Evolutionary conservation across 2,329 filamentous ascomycete genomes (phyloP), one percentile per base, ranked within the genome.

Genomic region (Aspergillus udagawae): DNA sequence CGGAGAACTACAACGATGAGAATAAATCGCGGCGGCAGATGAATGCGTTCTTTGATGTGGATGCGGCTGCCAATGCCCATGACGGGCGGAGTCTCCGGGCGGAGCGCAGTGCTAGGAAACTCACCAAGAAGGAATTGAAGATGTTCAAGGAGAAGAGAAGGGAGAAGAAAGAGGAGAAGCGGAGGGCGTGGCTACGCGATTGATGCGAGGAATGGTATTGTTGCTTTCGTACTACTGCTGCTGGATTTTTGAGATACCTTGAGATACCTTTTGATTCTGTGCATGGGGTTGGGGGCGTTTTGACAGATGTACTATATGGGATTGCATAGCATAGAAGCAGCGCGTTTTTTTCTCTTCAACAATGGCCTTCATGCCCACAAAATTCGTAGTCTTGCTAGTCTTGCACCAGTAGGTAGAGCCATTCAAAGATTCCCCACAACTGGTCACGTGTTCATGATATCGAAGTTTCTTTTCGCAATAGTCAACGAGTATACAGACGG

Each of bases 41-140:
- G 89, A 90, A 90, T 70, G 90, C 92, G 44, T 97, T 88, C 76
- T 99, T 97, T 73, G 93, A 99, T 71, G 92, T 97, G 47, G 92
- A 97, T 73, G 90, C 92, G 4, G 92, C 92, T 3, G 93, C 92
- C 4, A 97, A 96, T 70, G 85, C 85, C 57, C 92, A 99, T 69
- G 88, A 96, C 66, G 94, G 94, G 1, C 85, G 88, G 57, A 97
- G 92, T 70, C 79, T 99, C 57, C 95, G 93, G 76, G 94, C 92
- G 1, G 94, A 99, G 79, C 83, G 94, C 55, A 87, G 89, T 57
- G 86, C 87, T 54, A 92, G 94, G 83, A 92, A 91, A 75, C 82
- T 93, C 25, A 88, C 79, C 56, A 96, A 93, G 80, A 81, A 89
- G 60, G 91, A 99, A 77, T 78, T 99, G 62, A 93, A 95, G 78